Conservation (phyloP, 257 asterid species). For the Nyctanthes arbortristis region DNA sequence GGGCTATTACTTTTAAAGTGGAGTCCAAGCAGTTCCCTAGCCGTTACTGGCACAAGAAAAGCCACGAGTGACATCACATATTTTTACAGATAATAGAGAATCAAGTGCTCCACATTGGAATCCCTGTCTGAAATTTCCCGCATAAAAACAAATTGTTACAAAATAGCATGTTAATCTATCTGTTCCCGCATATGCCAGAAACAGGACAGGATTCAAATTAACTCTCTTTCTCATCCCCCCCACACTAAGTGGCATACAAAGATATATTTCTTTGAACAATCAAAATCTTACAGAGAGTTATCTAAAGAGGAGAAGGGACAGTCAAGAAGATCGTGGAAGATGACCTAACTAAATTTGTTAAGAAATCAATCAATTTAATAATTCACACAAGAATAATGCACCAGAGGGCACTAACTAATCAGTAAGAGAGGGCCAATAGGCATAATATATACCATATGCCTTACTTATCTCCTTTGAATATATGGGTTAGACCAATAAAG, state of each 20-base stretch:
- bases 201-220: neutral
- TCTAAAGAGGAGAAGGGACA: neutral
- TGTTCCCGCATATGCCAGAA: neutral
- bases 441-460: neutral
- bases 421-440: neutral
- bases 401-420: neutral
- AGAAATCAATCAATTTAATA: neutral
- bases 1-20: neutral
- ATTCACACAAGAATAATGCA: neutral
- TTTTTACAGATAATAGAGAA: neutral
- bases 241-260: neutral
- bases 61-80: neutral
- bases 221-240: neutral
- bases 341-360: neutral
- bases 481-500: too few relatives aligned
- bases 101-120: neutral
- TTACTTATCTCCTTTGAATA: neutral
- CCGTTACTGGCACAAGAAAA: neutral
- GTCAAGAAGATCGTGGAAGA: neutral
- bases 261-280: neutral
- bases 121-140: neutral
- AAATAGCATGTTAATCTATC: neutral
- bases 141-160: neutral
- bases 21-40: neutral
- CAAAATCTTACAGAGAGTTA: neutral